These are phyloP conservation scores for Rhexocercosporidium sp. DNA, from an alignment of 2,329 filamentous ascomycete species.

Conservation along the genomic window DNA sequence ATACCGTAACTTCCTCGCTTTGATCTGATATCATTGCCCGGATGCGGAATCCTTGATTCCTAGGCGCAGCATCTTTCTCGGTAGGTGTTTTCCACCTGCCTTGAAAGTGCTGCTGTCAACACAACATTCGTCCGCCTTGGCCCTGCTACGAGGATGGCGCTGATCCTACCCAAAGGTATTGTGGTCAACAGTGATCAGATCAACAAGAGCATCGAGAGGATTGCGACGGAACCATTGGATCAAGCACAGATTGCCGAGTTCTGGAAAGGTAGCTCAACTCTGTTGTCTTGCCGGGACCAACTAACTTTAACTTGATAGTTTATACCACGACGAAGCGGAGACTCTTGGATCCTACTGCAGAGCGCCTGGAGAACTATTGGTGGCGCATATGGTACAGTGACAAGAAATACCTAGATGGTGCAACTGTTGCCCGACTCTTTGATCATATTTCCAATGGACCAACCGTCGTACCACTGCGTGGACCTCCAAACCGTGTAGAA, in stretches of 20 bases:
- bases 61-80: slow-evolving; percentile 40
- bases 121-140: slow-evolving; percentile 20
- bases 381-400: slow-evolving; percentile 67
- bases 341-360: slow-evolving; percentile 65
- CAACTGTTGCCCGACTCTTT: slow-evolving; percentile 59
- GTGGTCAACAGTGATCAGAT: slow-evolving; percentile 58
- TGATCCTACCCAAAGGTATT: slow-evolving; percentile 62
- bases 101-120: slow-evolving; percentile 40
- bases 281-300: slow-evolving; percentile 2
- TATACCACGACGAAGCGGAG: slow-evolving; percentile 65
- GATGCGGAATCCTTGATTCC: slow-evolving; percentile 27
- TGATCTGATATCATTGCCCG: slow-evolving; percentile 10
- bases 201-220: slow-evolving; percentile 58
- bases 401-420: slow-evolving; percentile 54
- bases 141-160: slow-evolving; percentile 36
- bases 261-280: slow-evolving; percentile 56
- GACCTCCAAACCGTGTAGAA: slow-evolving; percentile 59
- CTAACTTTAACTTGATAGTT: slow-evolving; percentile 48
- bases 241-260: slow-evolving; percentile 59
- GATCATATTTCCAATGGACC: slow-evolving; percentile 62
- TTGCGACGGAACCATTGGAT: slow-evolving; percentile 48
- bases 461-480: slow-evolving; percentile 60
- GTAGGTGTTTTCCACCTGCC: slow-evolving; percentile 39
- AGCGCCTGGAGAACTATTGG: slow-evolving; percentile 68
- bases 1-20: background rate